Percentiles rank a stretch among this genome's conserved stretches.
These are phyloP conservation scores for Cercospora beticola DNA, from an alignment of 2,329 filamentous ascomycete genomes.

Conservation along the genomic window DNA sequence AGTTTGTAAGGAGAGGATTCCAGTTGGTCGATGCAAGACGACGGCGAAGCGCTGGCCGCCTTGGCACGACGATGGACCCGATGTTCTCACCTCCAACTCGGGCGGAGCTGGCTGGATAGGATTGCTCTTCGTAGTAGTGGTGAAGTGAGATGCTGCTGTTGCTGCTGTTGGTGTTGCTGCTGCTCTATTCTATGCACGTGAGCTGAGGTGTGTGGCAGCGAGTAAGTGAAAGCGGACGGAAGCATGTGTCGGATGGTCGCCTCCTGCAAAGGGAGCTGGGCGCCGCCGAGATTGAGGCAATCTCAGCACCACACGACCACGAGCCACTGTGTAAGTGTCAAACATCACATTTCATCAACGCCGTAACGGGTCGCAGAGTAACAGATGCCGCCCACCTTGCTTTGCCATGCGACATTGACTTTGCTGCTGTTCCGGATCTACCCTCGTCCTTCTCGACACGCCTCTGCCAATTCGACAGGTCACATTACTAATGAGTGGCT, in stretches of 20 bases:
- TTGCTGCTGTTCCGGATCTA: conserved; percentile 4
- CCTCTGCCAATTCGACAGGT: background rate
- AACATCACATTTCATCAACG: background rate
- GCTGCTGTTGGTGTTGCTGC: background rate
- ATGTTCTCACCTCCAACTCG: background rate
- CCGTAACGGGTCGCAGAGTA: background rate
- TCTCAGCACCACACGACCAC: background rate
- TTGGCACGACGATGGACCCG: background rate
- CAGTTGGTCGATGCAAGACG: background rate
- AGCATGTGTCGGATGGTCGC: background rate
- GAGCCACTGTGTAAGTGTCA: background rate
- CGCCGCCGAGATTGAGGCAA: conserved; percentile 5
- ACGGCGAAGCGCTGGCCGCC: background rate
- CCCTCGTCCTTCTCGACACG: background rate
- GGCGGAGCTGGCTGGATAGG: background rate
- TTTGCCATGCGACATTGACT: conserved; percentile 9
- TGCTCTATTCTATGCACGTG: background rate
- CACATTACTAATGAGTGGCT: background rate
- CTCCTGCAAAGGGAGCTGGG: conserved; percentile 6
- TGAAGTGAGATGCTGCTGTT: background rate
- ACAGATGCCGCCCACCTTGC: background rate
- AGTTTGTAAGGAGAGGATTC: conserved; percentile 5
- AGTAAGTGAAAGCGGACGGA: background rate
- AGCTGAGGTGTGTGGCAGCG: background rate
- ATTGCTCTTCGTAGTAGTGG: background rate